These are phyloP conservation scores for Akanthomyces muscarius DNA, from an alignment of 2,329 filamentous ascomycete genomes.

Conservation along the genomic window DNA sequence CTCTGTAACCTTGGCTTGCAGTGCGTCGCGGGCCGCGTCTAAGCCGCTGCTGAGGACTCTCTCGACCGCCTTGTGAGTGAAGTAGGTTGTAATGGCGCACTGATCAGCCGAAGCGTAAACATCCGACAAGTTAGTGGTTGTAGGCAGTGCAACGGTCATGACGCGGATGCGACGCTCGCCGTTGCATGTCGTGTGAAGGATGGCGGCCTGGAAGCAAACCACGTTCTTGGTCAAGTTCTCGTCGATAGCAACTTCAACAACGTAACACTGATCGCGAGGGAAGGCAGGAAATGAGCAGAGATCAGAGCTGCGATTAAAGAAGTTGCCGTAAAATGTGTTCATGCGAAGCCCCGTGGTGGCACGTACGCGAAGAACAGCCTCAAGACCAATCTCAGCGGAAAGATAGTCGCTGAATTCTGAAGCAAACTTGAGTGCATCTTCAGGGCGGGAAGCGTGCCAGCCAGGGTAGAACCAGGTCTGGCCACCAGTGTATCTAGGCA, in stretches of 20 bases:
- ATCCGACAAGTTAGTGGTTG: constrained; percentile 84
- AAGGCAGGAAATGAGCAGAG: constrained; percentile 97
- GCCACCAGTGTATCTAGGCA: constrained; percentile 92
- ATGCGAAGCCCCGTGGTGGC: constrained; percentile 93
- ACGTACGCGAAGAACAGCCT: constrained; percentile 91
- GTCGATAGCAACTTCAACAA: constrained; percentile 97
- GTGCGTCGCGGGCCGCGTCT: constrained; percentile 83
- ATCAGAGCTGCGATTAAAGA: constrained; percentile 97
- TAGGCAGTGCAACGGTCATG: constrained; percentile 87
- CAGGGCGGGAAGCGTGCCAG: constrained; percentile 89
- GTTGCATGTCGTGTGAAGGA: constrained; percentile 96
- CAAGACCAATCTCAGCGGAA: constrained; percentile 92
- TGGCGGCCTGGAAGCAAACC: constrained; percentile 88
- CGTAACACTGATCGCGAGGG: constrained; percentile 93
- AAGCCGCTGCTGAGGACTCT: constrained; percentile 78
- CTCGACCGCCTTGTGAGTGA: constrained; percentile 96
- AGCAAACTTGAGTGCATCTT: constrained; percentile 97
- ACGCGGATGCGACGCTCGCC: constrained; percentile 94
- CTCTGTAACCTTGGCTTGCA: constrained; percentile 89
- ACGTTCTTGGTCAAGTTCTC: constrained; percentile 89
- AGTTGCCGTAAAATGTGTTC: constrained; percentile 98
- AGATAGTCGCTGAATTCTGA: constrained; percentile 95
- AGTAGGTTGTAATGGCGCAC: constrained; percentile 87
- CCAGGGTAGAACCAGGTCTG: constrained; percentile 98
- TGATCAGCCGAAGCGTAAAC: constrained; percentile 95